Conservation (phyloP, 257 asterid genomes). For the Solanum rostratum region DNA sequence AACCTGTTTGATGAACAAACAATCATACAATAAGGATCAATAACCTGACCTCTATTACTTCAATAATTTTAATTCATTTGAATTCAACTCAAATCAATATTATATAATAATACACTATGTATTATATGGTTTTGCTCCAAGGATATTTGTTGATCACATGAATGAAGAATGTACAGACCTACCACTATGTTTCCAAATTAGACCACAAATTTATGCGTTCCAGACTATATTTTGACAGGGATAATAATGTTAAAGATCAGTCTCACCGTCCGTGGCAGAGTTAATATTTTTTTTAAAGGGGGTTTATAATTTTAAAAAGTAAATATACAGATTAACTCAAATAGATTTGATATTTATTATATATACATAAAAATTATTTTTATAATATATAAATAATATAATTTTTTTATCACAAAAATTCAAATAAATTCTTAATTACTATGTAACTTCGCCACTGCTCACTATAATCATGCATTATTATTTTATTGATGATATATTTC, state of each 20-base stretch:
- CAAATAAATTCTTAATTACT: too few relatives aligned
- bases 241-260: not conserved
- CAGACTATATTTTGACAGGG: not conserved
- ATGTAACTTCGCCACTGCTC: not conserved
- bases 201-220: not conserved
- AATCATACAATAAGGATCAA: not conserved
- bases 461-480: not conserved
- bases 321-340: too few relatives aligned
- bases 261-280: not conserved
- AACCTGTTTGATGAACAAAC: not conserved
- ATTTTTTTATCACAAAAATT: too few relatives aligned
- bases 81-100: not conserved
- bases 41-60: not conserved
- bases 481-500: not conserved
- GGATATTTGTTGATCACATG: not conserved
- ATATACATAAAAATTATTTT: too few relatives aligned
- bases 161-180: not conserved
- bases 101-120: not conserved
- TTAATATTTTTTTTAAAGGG: accelerated
- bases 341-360: too few relatives aligned
- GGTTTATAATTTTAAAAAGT: too few relatives aligned
- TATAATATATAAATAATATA: too few relatives aligned
- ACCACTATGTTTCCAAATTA: not conserved
- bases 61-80: not conserved
- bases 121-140: not conserved